Conservation (phyloP, 768 basidiomycete genomes). For the Mycena amicta region DNA sequence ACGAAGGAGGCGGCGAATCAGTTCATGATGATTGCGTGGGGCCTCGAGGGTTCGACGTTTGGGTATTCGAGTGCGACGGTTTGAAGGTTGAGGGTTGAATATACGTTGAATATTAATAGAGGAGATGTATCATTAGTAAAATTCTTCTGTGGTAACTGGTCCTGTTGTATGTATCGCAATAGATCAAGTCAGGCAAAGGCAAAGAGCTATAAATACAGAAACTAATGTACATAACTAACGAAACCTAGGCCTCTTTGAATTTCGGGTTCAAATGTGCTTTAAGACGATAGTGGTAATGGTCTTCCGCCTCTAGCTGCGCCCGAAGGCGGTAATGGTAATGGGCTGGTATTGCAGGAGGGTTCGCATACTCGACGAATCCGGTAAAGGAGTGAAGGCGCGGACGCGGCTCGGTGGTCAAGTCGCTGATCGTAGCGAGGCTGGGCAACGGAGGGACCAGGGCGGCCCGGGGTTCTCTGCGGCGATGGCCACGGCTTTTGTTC, state of each 20-base stretch:
- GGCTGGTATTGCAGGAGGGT: background rate
- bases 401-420: background rate
- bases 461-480: no score
- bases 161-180: background rate
- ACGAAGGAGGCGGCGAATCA: slow-evolving; percentile 68
- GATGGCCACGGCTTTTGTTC: no score
- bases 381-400: background rate
- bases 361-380: background rate
- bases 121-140: no score
- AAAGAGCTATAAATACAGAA: no score
- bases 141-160: no score
- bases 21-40: slow-evolving; percentile 64
- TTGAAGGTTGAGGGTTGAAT: no score
- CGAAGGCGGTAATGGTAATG: background rate
- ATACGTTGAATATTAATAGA: no score
- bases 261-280: background rate
- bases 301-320: background rate
- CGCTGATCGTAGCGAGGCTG: background rate
- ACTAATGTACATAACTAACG: no score
- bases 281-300: background rate
- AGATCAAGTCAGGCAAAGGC: no score
- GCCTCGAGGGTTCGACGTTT: slow-evolving; percentile 65
- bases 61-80: slow-evolving; percentile 52
- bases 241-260: no score
- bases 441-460: no score